These are phyloP conservation scores for Alternaria panax DNA, from an alignment of 2,329 filamentous ascomycete genomes.

Conservation along the genomic window DNA sequence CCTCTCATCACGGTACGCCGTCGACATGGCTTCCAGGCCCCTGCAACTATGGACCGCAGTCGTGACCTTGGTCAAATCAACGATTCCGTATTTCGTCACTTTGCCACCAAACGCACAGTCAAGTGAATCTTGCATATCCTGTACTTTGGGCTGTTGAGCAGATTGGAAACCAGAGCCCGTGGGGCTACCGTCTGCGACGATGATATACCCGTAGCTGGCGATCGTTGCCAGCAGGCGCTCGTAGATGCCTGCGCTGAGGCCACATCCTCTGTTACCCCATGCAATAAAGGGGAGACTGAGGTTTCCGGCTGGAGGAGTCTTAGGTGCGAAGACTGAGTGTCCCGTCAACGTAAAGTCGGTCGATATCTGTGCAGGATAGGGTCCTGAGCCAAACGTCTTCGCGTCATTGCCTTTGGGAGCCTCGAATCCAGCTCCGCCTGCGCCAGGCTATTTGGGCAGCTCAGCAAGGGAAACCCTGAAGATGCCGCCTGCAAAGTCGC, in stretches of 20 bases:
- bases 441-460: constrained; percentile 20
- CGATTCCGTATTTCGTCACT: constrained; percentile 29
- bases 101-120: constrained; percentile 29
- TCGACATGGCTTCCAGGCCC: constrained; percentile 26
- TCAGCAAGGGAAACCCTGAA: constrained; percentile 32
- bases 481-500: constrained; percentile 31
- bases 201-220: constrained; percentile 29
- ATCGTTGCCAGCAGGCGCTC: constrained; percentile 29
- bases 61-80: constrained; percentile 27
- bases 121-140: constrained; percentile 29
- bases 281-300: constrained; percentile 29
- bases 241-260: constrained; percentile 20
- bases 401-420: no score
- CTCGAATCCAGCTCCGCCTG: background rate
- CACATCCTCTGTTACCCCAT: constrained; percentile 30
- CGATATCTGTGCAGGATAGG: constrained; percentile 27
- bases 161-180: background rate
- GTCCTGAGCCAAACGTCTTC: constrained; percentile 18
- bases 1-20: constrained; percentile 27
- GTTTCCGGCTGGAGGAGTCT: constrained; percentile 20
- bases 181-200: constrained; percentile 29
- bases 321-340: no score
- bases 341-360: constrained; percentile 15
- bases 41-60: constrained; percentile 30
- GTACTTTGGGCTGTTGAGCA: constrained; percentile 25